phyloP scores from a whole-genome alignment of 257 asterid genomes.

The Asclepias syriaca region DNA sequence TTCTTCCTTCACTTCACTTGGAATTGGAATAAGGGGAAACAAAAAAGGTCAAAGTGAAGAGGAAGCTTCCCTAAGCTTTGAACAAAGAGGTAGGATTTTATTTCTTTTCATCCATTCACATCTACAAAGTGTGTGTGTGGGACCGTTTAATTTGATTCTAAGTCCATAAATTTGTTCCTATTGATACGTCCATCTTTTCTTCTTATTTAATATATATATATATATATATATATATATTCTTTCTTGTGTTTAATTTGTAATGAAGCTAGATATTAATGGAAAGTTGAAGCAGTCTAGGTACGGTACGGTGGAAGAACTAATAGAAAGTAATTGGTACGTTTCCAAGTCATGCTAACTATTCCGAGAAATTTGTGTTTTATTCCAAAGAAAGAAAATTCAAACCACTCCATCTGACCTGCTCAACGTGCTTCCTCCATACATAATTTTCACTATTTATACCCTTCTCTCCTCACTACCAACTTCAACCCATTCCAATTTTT shows the following conservation, averaged over 20 bases:
- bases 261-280: not conserved
- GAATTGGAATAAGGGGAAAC: not conserved
- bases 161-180: too few relatives aligned
- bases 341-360: slow-evolving; percentile 1
- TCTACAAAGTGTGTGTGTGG: not conserved
- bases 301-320: not conserved
- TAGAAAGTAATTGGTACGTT: not conserved
- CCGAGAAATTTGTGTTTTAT: too few relatives aligned
- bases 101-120: not conserved
- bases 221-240: not conserved
- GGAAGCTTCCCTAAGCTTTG: not conserved
- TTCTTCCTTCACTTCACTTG: not conserved
- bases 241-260: not conserved
- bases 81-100: not conserved
- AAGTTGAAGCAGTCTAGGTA: not conserved
- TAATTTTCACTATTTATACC: not conserved
- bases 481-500: not conserved
- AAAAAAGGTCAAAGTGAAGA: not conserved
- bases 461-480: not conserved
- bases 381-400: not conserved
- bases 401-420: not conserved
- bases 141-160: not conserved
- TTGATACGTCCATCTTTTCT: not conserved
- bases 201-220: too few relatives aligned
- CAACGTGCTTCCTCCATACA: not conserved